Percentiles rank a stretch among this genome's conserved stretches.
Conservation (phyloP, 2,329 filamentous ascomycete genomes). For the Penicillium sp. region DNA sequence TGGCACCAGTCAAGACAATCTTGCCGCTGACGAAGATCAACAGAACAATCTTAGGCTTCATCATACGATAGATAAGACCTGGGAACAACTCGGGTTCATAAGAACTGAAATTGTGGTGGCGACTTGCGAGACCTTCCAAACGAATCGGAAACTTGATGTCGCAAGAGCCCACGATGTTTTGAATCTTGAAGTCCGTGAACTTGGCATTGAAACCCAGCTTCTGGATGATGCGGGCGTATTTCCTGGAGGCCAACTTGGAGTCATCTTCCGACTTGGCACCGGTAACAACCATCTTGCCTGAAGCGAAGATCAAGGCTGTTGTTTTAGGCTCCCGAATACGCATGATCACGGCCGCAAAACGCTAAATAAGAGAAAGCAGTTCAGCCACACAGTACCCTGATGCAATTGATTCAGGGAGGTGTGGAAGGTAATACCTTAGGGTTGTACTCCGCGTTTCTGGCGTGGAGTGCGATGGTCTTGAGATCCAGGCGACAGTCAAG, state of each 20-base stretch:
- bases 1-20: conserved; percentile 96
- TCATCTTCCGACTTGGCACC: conserved; percentile 98
- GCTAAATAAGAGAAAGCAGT: conserved; percentile 61
- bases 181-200: conserved; percentile 99
- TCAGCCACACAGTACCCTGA: conserved; percentile 52
- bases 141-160: conserved; percentile 99
- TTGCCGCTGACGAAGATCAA: conserved; percentile 98
- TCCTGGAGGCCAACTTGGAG: conserved; percentile 93
- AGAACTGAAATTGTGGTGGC: conserved; percentile 99
- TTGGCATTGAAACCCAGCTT: conserved; percentile 99
- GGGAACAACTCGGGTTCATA: conserved; percentile 99
- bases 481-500: conserved; percentile 95
- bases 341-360: conserved; percentile 99
- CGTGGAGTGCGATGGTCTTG: conserved; percentile 98
- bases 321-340: conserved; percentile 99
- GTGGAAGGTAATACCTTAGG: conserved; percentile 75
- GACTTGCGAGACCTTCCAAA: conserved; percentile 90
- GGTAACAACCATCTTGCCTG: conserved; percentile 99
- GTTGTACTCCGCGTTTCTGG: conserved; percentile 98
- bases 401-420: conserved; percentile 36
- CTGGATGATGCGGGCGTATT: conserved; percentile 99
- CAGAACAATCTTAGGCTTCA: conserved; percentile 98
- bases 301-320: conserved; percentile 95
- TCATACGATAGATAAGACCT: conserved; percentile 99
- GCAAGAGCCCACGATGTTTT: conserved; percentile 98